Conservation (phyloP, 129 eudicot genomes). For the Smallanthus sonchifolius region DNA sequence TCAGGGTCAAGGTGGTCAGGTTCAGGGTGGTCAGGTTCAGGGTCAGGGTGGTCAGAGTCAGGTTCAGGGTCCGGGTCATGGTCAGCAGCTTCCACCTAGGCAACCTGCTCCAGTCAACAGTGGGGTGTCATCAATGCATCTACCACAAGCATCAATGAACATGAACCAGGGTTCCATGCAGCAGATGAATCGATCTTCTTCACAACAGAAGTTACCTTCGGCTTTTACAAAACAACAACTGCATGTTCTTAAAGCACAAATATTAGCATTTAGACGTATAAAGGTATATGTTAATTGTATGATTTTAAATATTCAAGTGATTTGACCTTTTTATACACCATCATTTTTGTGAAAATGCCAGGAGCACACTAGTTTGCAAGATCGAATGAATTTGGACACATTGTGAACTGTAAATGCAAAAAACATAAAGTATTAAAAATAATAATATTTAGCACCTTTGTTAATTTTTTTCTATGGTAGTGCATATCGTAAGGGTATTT, state of each 20-base stretch:
- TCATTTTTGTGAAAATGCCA: background rate
- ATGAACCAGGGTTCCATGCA: constrained; percentile 62
- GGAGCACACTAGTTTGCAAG: constrained; percentile 4
- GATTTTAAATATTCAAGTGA: background rate
- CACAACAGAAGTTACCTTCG: constrained; percentile 32
- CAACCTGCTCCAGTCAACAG: constrained; percentile 42
- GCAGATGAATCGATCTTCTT: constrained; percentile 47
- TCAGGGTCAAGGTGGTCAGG: constrained; percentile 19
- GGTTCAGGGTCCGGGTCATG: background rate
- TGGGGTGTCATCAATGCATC: constrained; percentile 61
- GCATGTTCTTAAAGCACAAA: constrained; percentile 92
- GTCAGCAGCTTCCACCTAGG: constrained; percentile 64
- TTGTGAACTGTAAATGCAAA: constrained; percentile 5
- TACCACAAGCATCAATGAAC: constrained; percentile 51
- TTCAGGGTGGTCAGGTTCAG: constrained; percentile 26
- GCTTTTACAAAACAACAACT: constrained; percentile 84
- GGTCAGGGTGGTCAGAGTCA: constrained; percentile 26
- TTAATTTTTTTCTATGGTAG: background rate
- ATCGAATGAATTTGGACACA: background rate
- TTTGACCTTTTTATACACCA: background rate
- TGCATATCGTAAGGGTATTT: background rate
- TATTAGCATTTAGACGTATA: constrained; percentile 87
- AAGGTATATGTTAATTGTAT: constrained; percentile 54
- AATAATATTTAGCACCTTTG: constrained; percentile 1
- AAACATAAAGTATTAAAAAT: background rate